Percentiles rank a stretch among this genome's conserved stretches.
These are phyloP conservation scores for Xylaria nigripes DNA, from an alignment of 495 filamentous ascomycete species.

Conservation along the genomic window DNA sequence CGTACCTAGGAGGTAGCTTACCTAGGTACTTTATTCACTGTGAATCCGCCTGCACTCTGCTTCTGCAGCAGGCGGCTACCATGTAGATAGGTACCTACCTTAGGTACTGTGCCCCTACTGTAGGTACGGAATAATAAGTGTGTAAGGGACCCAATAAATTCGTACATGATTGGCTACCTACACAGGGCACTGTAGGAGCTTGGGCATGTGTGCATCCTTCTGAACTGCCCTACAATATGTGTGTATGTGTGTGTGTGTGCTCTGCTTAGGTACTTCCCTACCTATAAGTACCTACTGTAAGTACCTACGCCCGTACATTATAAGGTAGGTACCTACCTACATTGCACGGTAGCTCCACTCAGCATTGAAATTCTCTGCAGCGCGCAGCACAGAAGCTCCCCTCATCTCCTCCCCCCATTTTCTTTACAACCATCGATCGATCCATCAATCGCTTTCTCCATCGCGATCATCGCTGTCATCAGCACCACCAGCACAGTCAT, in stretches of 20 bases:
- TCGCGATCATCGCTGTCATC: conserved; percentile 3
- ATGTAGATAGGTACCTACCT: no score
- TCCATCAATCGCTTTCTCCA: conserved; percentile 1
- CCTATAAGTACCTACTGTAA: background rate
- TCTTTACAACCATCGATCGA: background rate
- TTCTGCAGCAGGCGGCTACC: no score
- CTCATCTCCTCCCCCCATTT: conserved; percentile 8
- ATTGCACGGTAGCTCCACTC: background rate
- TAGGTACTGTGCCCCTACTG: no score
- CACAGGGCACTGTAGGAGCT: background rate
- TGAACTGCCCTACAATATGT: background rate
- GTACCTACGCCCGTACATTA: no score
- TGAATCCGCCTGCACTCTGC: no score
- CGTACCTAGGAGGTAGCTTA: no score
- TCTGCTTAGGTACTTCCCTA: background rate
- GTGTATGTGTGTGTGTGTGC: no score
- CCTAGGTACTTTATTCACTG: no score
- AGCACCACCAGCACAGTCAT: background rate
- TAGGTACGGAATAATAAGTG: no score
- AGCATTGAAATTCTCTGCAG: conserved; percentile 14
- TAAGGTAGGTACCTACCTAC: background rate
- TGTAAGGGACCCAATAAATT: background rate
- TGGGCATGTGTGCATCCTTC: background rate
- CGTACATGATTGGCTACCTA: background rate
- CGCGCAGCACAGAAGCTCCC: conserved; percentile 3